Evolutionary conservation across 805 yeast species (phyloP).

Genomic region (Myxozyma kluyveri): DNA sequence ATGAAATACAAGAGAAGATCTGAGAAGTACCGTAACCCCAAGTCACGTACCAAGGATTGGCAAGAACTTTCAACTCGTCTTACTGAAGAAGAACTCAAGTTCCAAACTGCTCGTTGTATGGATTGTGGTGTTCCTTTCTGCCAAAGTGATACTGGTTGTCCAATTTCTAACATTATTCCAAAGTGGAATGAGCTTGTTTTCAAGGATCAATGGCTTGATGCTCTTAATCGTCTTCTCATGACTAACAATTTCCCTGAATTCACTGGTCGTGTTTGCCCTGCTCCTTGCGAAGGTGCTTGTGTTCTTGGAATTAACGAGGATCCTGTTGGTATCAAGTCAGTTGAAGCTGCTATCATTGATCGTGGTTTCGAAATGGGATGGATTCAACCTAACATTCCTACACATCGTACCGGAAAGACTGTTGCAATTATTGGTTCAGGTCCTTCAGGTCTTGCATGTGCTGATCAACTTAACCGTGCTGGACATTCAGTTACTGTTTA

Average conservation of each 20-base stretch:
- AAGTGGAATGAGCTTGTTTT: slow-evolving; percentile 97
- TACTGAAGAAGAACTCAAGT: slow-evolving; percentile 78
- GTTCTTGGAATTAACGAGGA: slow-evolving; percentile 89
- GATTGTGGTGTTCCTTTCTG: slow-evolving; percentile 99
- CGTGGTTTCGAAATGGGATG: slow-evolving; percentile 95
- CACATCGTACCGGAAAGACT: slow-evolving; percentile 73
- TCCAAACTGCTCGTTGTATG: slow-evolving; percentile 97
- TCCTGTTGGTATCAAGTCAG: slow-evolving; percentile 94
- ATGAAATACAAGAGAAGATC: slow-evolving; percentile 88
- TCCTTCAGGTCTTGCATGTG: slow-evolving; percentile 94
- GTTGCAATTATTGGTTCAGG: slow-evolving; percentile 94
- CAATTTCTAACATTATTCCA: slow-evolving; percentile 94
- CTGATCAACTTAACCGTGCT: slow-evolving; percentile 94
- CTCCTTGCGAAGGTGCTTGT: slow-evolving; percentile 98
- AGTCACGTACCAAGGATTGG: slow-evolving; percentile 84
- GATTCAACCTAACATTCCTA: slow-evolving; percentile 83
- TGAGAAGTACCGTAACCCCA: slow-evolving; percentile 79
- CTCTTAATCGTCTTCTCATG: slow-evolving; percentile 85
- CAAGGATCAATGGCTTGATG: slow-evolving; percentile 92
- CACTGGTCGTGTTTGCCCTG: slow-evolving; percentile 97
- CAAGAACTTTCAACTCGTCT: slow-evolving; percentile 79
- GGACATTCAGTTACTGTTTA: slow-evolving; percentile 90
- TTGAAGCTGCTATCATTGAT: slow-evolving; percentile 94
- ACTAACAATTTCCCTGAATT: slow-evolving; percentile 99
- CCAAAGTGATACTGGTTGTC: slow-evolving; percentile 97